Base-by-base conservation (phyloP, 2,329 filamentous ascomycete species). In the Calonectria pseudoturangicola region DNA sequence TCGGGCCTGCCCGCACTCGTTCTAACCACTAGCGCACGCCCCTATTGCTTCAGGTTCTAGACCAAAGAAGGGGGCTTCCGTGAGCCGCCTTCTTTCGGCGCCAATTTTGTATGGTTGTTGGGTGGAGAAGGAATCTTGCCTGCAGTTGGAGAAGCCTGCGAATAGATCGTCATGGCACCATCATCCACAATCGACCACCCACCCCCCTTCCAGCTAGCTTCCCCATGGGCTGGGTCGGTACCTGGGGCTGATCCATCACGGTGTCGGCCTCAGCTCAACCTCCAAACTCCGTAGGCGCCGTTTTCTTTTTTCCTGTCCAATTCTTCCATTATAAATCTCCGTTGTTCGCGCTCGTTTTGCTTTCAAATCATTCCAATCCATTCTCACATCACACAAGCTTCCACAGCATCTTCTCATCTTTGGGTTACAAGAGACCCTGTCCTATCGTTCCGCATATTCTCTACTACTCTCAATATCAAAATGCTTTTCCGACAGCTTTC, bases 401-500 rank as follows among this genome's bases (percentile, higher is more conserved):
- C 13, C 28, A n/a, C 30, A 56, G 30, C 30, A 39, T 39, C n/a
- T 39, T 18, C 5, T 56, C 3, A 6, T 36, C 51, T 25, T 56
- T 13, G 51, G 51, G 51, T 56, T 39, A 39, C 18, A 56, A 56
- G 9, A 15, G 25, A 25, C 3, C 51, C 51, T 56, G 51, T 56
- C 51, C 51, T 56, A 56, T 56, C 30, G 51, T 10, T 56, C 9
- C 51, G 16, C 5, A 56, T 25, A 2, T 12, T 39, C 16, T 27
- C 50, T 54, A 18, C 18, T 33, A 33, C 16, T 33, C n/a, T 54
- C 50, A 7, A 18, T 33, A 30, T 15, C 48, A 56, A 56, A 18
- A 56, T 56, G 51, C 51, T 56, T 39, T 56, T 56, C 51, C 51
- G 51, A 56, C 51, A 56, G 51, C 51, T 56, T 12, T 56, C 51